These are phyloP conservation scores for Leccinum pellstonianum DNA, from an alignment of 768 basidiomycete species.

Conservation along the genomic window DNA sequence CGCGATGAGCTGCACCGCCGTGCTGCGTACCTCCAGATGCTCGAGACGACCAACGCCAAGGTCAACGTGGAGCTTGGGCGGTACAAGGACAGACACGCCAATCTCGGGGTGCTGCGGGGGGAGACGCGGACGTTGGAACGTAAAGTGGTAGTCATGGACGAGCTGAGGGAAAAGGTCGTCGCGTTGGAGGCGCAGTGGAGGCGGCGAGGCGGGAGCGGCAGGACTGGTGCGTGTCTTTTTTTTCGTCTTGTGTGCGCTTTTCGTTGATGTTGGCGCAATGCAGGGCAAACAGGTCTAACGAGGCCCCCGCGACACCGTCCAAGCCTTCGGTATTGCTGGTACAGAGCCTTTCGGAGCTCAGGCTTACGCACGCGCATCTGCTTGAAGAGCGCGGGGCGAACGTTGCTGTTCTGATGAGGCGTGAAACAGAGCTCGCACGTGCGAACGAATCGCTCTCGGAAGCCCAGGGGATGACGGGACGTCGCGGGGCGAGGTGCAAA, in stretches of 20 bases:
- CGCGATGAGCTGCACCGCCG: slow-evolving; percentile 70
- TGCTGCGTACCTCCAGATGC: slow-evolving; percentile 53
- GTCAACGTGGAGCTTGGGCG: slow-evolving; percentile 51
- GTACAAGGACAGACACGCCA: slow-evolving; percentile 54
- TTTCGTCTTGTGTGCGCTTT: too few relatives aligned
- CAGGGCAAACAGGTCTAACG: slow-evolving; percentile 40
- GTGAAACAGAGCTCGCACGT: slow-evolving; percentile 51
- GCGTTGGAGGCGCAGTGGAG: slow-evolving; percentile 65
- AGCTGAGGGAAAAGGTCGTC: slow-evolving; percentile 53
- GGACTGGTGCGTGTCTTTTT: slow-evolving; percentile 44
- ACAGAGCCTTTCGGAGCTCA: slow-evolving; percentile 51
- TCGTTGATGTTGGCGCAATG: too few relatives aligned
- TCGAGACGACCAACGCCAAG: slow-evolving; percentile 60
- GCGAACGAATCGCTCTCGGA: slow-evolving; percentile 39
- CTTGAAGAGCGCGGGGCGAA: slow-evolving; percentile 68
- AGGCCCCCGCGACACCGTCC: slow-evolving; percentile 36
- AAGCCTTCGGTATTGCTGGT: slow-evolving; percentile 45
- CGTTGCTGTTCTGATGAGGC: slow-evolving; percentile 49
- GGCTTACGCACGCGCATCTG: slow-evolving; percentile 58
- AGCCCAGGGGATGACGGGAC: slow-evolving; percentile 31
- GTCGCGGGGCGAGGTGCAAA: slow-evolving; percentile 38
- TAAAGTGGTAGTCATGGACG: slow-evolving; percentile 49
- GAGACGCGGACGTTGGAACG: slow-evolving; percentile 66
- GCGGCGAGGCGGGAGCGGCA: slow-evolving; percentile 56
- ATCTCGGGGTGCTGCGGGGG: slow-evolving; percentile 69